Base-by-base conservation (phyloP, 805 yeast genomes). In the Saccharomycopsis fodiens region DNA sequence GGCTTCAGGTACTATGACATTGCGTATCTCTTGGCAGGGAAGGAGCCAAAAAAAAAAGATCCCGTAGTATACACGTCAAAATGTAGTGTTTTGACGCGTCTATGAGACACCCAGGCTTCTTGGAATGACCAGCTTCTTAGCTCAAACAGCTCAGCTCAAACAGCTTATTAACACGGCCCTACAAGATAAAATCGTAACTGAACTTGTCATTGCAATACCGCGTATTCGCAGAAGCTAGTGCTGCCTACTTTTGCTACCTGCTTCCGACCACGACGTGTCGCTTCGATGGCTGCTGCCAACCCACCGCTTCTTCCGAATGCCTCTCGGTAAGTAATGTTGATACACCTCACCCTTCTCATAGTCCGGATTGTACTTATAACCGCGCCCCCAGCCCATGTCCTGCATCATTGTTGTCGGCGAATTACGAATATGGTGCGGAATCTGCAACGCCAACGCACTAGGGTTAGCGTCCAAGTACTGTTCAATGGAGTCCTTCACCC, bases 361-460 rank as follows among this genome's bases (percentile, higher is more conserved):
- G 52, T 78, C 72, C 0, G 98, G 98, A 55, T 88, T 88, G 62
- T 93, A 94, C 61, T 87, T 86, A 65, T 93, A 93, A 13, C 79
- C 81, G 44, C 81, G 75, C 15, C 85, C 82, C 59, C 89, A 91
- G 0, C 95, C 97, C 49, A 88, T 57, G 42, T 87, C 95, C 46
- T 78, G 73, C 98, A 93, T 93, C 39, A 93, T 68, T 55, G 70
- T 72, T 0, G 98, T 94, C 2, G 99, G 98, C 0, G 98, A 97
- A 60, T 93, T 94, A 53, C 97, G 73, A 31, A 93, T 67, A 62
- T 93, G 97, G 56, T 82, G 54, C 0, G 94, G 95, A 5, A 70
- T 63, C 15, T 59, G 59, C 34, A 50, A 30, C 29, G 39, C 13
- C 15, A 48, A 15, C n/a, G 46, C 21, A 15, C 45, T 48, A 19